Evolutionary conservation across 2,329 filamentous ascomycete species (phyloP).

Genomic region (Cryphonectria radicalis): DNA sequence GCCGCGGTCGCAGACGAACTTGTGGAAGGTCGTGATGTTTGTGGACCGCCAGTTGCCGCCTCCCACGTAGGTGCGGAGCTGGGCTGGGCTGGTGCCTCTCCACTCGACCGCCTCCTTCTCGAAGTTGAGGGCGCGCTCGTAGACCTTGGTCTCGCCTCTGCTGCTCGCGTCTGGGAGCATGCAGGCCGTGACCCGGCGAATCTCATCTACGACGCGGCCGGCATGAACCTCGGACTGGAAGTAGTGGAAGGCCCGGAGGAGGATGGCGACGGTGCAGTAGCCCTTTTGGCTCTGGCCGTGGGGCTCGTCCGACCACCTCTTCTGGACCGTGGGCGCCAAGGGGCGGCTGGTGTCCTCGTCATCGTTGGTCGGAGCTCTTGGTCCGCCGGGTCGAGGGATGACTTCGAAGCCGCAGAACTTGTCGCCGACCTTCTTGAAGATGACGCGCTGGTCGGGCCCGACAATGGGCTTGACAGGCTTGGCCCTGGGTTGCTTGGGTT

Average conservation of each 20-base stretch:
- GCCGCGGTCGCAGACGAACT: background rate
- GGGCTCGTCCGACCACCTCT: background rate
- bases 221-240: slow-evolving; percentile 2
- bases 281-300: background rate
- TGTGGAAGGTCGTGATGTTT: background rate
- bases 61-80: slow-evolving; percentile 8
- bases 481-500: no score
- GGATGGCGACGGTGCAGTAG: slow-evolving; percentile 4
- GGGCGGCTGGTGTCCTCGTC: background rate
- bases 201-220: background rate
- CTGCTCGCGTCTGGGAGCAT: background rate
- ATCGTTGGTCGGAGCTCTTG: background rate
- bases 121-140: background rate
- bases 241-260: background rate
- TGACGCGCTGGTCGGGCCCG: background rate
- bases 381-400: background rate
- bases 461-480: background rate
- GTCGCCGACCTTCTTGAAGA: background rate
- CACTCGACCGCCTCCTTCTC: background rate
- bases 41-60: background rate
- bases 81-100: background rate
- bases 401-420: background rate
- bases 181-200: background rate
- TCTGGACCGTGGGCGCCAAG: background rate
- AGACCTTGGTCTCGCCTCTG: background rate